A percentile compares a stretch with the other conserved stretches of the same genome.
Conservation (phyloP, 2,329 filamentous ascomycete species). For the Microsporum ferrugineum region DNA sequence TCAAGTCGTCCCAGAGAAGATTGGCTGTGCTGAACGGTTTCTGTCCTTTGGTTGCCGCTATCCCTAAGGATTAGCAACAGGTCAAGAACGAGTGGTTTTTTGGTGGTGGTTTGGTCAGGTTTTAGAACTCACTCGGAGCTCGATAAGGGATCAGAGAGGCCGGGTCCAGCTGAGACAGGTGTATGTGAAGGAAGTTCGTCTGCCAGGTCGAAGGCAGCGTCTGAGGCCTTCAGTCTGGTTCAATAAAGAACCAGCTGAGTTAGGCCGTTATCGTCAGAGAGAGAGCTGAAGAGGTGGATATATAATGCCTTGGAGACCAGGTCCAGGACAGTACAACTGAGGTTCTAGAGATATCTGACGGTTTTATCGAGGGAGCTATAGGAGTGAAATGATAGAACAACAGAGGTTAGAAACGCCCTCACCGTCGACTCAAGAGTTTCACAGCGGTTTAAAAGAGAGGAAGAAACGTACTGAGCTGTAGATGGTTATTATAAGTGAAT, state of each 20-base stretch:
- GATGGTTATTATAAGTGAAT: neutral
- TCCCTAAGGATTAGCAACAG: constrained; percentile 13
- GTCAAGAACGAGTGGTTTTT: neutral
- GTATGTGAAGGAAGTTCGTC: constrained; percentile 49
- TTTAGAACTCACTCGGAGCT: constrained; percentile 36
- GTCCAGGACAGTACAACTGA: neutral
- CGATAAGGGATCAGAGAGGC: constrained; percentile 52
- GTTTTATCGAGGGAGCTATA: neutral
- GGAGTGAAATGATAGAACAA: neutral
- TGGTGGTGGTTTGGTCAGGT: constrained; percentile 19
- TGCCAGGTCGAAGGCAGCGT: constrained; percentile 57
- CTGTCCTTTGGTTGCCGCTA: neutral
- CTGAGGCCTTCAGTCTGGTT: constrained; percentile 34
- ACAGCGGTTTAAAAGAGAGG: neutral
- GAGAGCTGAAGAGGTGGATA: neutral
- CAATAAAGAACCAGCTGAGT: constrained; percentile 36
- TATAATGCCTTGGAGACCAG: neutral
- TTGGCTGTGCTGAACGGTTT: constrained; percentile 1
- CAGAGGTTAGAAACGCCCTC: neutral
- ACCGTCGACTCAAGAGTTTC: neutral
- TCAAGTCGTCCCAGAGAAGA: constrained; percentile 7
- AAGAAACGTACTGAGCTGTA: neutral
- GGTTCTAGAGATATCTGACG: neutral
- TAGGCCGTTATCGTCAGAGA: constrained; percentile 20
- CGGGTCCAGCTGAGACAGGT: constrained; percentile 54